Percentiles rank a stretch among this genome's conserved stretches.
phyloP scores from a whole-genome alignment of 805 yeast species.

The Alloascoidea hylecoeti region DNA sequence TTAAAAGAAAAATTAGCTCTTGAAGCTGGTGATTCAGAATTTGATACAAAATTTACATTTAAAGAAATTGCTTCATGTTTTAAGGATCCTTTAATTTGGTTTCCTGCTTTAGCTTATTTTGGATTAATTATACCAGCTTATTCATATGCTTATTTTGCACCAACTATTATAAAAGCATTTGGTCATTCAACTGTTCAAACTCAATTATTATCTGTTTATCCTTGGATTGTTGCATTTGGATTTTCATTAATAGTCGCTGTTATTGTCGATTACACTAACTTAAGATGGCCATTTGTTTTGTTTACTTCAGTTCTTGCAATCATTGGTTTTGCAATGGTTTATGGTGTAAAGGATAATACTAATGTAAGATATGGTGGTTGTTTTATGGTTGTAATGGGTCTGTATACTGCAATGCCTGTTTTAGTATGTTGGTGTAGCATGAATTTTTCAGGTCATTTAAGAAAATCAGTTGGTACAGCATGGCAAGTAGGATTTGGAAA shows the following conservation, averaged over 20 bases:
- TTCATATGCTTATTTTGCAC: slow-evolving; percentile 63
- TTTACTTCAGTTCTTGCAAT: slow-evolving; percentile 22
- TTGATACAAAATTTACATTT: slow-evolving; percentile 29
- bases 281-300: slow-evolving; percentile 16
- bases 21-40: slow-evolving; percentile 34
- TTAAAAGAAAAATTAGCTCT: slow-evolving; percentile 44
- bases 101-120: slow-evolving; percentile 48
- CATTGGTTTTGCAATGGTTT: slow-evolving; percentile 40
- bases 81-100: slow-evolving; percentile 44
- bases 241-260: slow-evolving; percentile 47
- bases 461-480: slow-evolving; percentile 45
- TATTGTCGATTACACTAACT: slow-evolving; percentile 39
- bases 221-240: slow-evolving; percentile 72
- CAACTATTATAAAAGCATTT: slow-evolving; percentile 45
- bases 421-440: slow-evolving; percentile 53
- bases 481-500: slow-evolving; percentile 61
- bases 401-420: slow-evolving; percentile 56
- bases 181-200: slow-evolving; percentile 62
- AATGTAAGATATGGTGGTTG: slow-evolving; percentile 47
- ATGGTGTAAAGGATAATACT: slow-evolving; percentile 26
- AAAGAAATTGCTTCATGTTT: slow-evolving; percentile 32
- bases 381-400: slow-evolving; percentile 43
- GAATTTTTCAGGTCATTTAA: slow-evolving; percentile 47
- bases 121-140: slow-evolving; percentile 57
- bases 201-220: slow-evolving; percentile 72